Evolutionary conservation across 768 basidiomycete genomes (phyloP), one percentile per base, ranked within the genome.

Genomic region (Pseudohyphozyma bogoriensis): DNA sequence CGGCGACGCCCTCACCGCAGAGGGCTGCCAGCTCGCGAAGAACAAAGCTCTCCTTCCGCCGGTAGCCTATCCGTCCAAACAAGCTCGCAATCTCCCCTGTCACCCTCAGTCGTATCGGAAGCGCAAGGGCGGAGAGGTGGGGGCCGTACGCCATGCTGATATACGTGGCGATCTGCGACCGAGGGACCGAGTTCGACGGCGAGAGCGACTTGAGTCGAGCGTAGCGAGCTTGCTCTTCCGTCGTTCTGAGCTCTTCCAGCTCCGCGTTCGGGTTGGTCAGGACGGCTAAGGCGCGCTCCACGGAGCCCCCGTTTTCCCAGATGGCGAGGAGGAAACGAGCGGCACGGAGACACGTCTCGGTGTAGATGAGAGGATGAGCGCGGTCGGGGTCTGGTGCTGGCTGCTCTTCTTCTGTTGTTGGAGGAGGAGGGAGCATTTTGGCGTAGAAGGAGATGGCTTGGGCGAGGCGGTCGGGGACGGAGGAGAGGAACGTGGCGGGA

Each of bases 261-360:
- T 22, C 29, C 28, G 53, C 20, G 8, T 16, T 16, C 22, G 82
- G 81, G 64, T 89, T 83, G 4, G 87, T 84, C 33, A 86, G 76
- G 0, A 83, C 81, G 4, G 87, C 86, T 85, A 89, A 89, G 28
- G 89, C 89, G 72, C 87, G 86, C n/a, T 85, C 81, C 47, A 85
- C 83, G 86, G 87, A 86, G 12, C 59, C 51, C 46, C 63, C 54
- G 18, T 62, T 37, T 28, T 68, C 63, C 32, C 47, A 58, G 16
- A 89, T 76, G 26, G 86, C 79, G 69, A 87, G 86, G 20, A 89
- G 77, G 51, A 92, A 78, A 3, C 81, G 79, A 9, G 85, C 76
- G 70, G 87, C 87, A 42, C 88, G 82, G 13, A 91, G 76, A 51
- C 88, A 80, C 50, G 75, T 81, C 74, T 72, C 78, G 78, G 68